Evolutionary conservation across 352 stramenopile genomes (phyloP).

Genomic region (Pythium apleroticum): DNA sequence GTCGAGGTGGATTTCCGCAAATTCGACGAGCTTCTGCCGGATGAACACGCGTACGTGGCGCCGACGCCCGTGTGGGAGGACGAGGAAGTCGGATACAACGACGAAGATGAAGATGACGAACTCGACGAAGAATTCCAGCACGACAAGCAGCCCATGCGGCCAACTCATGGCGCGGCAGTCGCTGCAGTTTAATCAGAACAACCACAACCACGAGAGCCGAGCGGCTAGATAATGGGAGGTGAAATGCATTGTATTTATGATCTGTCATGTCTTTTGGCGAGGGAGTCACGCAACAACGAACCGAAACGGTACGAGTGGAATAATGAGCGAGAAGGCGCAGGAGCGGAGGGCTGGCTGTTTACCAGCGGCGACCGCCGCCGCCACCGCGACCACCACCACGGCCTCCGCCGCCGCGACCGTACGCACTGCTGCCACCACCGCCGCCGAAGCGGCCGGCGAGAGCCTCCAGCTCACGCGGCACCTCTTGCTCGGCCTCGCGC

Average conservation of each 20-base stretch:
- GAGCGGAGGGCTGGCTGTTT: conserved; percentile 21
- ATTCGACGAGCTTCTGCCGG: conserved; percentile 57
- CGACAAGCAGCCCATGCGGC: not conserved
- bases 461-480: conserved; percentile 82
- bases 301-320: conserved; percentile 2
- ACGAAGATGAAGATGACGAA: conserved; percentile 8
- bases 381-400: conserved; percentile 43
- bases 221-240: not conserved
- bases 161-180: not conserved
- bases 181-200: conserved; percentile 10
- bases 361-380: conserved; percentile 46
- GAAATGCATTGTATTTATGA: conserved; percentile 24
- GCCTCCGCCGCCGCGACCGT: conserved; percentile 62
- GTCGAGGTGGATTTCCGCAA: conserved; percentile 69
- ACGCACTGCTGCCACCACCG: conserved; percentile 51
- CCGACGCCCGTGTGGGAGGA: conserved; percentile 18
- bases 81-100: conserved; percentile 7
- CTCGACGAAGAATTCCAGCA: not conserved
- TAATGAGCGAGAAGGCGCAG: not conserved
- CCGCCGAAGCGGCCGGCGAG: conserved; percentile 63
- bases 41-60: conserved; percentile 19
- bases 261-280: conserved; percentile 2
- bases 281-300: not conserved
- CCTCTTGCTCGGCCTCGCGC: conserved; percentile 83
- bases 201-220: not conserved